phyloP scores from a whole-genome alignment of 2,329 filamentous ascomycete genomes.

The Lecanicillium sp. region DNA sequence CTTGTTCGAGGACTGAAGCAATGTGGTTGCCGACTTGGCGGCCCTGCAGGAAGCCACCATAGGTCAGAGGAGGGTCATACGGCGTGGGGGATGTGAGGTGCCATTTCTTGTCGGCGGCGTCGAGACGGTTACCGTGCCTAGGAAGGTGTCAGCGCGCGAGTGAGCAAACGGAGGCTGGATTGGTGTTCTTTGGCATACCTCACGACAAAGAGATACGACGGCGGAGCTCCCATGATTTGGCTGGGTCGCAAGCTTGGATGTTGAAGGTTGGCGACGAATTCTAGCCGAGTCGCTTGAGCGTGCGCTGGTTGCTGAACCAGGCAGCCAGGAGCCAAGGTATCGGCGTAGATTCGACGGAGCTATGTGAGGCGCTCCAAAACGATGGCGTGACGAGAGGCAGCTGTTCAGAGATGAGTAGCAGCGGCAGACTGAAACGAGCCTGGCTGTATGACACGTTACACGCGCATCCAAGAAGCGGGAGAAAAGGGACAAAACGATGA shows the following conservation, averaged over 20 bases:
- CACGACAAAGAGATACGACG: conserved; percentile 35
- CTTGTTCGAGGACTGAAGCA: conserved; percentile 56
- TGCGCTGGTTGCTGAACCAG: background rate
- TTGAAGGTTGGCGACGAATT: conserved; percentile 1
- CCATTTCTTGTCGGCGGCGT: conserved; percentile 93
- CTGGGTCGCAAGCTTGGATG: conserved; percentile 4
- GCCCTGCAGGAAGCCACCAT: conserved; percentile 86
- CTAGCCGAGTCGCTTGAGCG: background rate
- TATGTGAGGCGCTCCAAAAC: background rate
- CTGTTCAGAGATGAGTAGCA: background rate
- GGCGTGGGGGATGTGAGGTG: conserved; percentile 86
- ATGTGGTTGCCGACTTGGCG: conserved; percentile 77
- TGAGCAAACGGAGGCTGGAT: conserved; percentile 9
- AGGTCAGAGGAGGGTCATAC: conserved; percentile 92
- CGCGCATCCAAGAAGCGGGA: no score
- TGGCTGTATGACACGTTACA: no score
- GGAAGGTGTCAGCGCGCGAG: background rate
- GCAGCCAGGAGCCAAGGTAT: background rate
- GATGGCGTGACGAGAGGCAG: background rate
- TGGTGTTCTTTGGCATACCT: conserved; percentile 28
- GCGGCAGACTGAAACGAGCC: no score
- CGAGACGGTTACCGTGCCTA: conserved; percentile 86
- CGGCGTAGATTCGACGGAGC: no score
- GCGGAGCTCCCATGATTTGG: conserved; percentile 30
- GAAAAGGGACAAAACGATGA: no score